These are phyloP conservation scores for Yamadazyma laniorum DNA, from an alignment of 805 yeast genomes.

Conservation along the genomic window DNA sequence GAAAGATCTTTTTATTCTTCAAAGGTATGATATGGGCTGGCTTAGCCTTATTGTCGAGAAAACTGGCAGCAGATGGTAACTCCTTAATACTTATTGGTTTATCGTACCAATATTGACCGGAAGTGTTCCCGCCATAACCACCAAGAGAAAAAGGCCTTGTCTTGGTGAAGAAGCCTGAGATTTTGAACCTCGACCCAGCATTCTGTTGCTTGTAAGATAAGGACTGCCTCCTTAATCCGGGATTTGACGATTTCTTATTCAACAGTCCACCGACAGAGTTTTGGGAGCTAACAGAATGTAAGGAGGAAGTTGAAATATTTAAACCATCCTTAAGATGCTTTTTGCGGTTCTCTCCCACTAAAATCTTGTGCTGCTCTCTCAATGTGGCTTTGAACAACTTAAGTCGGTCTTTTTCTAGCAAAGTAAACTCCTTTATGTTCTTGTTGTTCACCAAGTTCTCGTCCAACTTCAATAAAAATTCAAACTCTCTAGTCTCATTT, in stretches of 20 bases:
- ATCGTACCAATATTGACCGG: constrained; percentile 24
- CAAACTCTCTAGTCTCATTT: constrained; percentile 45
- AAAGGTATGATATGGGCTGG: constrained; percentile 50
- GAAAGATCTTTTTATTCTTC: constrained; percentile 47
- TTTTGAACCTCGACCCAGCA: constrained; percentile 44
- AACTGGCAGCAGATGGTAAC: constrained; percentile 53
- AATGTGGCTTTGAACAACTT: constrained; percentile 31
- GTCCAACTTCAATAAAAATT: constrained; percentile 50
- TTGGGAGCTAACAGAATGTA: constrained; percentile 1
- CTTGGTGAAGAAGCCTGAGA: constrained; percentile 57
- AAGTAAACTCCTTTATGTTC: constrained; percentile 34
- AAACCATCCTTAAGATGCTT: constrained; percentile 20
- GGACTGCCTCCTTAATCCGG: constrained; percentile 37
- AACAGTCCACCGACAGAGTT: constrained; percentile 11
- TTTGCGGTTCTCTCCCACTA: constrained; percentile 32
- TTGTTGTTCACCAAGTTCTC: constrained; percentile 33
- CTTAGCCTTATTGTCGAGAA: constrained; percentile 45
- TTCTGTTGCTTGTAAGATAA: constrained; percentile 34
- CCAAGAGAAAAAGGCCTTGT: constrained; percentile 53
- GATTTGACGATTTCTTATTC: constrained; percentile 28
- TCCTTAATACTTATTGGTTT: constrained; percentile 49
- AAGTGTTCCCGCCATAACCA: constrained; percentile 1
- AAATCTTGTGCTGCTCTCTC: constrained; percentile 31
- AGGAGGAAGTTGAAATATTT: constrained; percentile 1
- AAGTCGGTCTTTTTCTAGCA: constrained; percentile 22